Evolutionary conservation across 345 rosid species (phyloP).

Genomic region (Pseudoturritis turrita): DNA sequence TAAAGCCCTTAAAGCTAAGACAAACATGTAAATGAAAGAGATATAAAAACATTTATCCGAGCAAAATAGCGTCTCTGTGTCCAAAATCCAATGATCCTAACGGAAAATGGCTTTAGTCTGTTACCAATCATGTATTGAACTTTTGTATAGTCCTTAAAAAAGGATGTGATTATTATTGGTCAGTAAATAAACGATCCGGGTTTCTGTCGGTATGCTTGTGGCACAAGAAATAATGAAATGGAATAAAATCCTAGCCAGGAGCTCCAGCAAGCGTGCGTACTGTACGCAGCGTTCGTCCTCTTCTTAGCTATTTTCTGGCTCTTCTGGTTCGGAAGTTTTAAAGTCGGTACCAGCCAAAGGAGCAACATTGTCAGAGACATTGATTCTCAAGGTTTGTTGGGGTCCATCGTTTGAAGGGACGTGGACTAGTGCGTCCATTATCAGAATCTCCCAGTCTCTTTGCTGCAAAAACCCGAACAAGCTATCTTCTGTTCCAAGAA

Average conservation of each 20-base stretch:
- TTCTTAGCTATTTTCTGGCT: conserved; percentile 28
- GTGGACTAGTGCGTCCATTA: too few species aligned
- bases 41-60: background rate
- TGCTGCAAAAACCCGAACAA: too few species aligned
- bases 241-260: background rate
- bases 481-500: too few species aligned
- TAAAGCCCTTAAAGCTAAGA: too few species aligned
- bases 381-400: conserved; percentile 56
- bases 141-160: conserved; percentile 1
- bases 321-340: conserved; percentile 30
- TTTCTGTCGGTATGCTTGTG: background rate
- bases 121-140: conserved; percentile 3
- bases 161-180: conserved; percentile 1
- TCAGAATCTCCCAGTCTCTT: too few species aligned
- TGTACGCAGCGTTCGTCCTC: background rate
- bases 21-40: background rate
- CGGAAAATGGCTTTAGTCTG: background rate
- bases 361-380: conserved; percentile 36
- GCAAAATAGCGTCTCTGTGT: background rate
- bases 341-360: conserved; percentile 36
- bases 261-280: background rate
- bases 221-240: background rate
- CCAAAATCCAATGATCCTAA: background rate
- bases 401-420: conserved; percentile 65
- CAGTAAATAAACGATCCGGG: conserved; percentile 4